Base-by-base conservation (phyloP, 225 moss, liverwort and hornwort genomes). In the Sphagnum tenellum region DNA sequence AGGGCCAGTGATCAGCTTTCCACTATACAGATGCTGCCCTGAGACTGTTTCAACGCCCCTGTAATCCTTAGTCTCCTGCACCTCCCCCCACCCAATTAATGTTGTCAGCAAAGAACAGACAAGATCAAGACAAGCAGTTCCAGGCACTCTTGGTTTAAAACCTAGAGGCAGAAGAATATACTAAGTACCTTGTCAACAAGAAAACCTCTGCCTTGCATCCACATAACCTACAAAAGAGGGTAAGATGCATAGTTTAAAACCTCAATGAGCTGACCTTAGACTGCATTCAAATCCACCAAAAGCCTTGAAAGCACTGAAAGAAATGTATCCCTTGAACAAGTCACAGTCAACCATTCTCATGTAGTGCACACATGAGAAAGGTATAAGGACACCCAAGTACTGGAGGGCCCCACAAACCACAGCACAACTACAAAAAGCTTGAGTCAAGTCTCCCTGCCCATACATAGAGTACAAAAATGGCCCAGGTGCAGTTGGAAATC, bases 391-490 rank as follows among this genome's bases (percentile, higher is more conserved):
- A 72, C 90, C 2, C 84, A 95, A 29, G 29, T 29, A 29, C 94
- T 98, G 93, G 49, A 98, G 62, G 57, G 93, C 86, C 77, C 96
- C 96, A 50, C 81, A 85, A 44, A 93, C 96, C 62, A 92, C 96
- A 12, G 96, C 93, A 72, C 88, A 90, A 47, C 96, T 88, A 78
- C 96, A 98, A 72, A 98, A 98, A 51, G 92, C 96, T 82, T 98
- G 96, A 52, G 96, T 79, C 45, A 93, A 66, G 80, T 98, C 96
- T 69, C 96, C 96, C 75, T 93, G 90, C 61, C 98, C 98, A 63
- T 98, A 98, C 74, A 93, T 85, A 66, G 98, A 93, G 67, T 98
- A 98, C 66, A 98, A 69, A 70, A 98, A 98, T 52, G 98, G 85
- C 55, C 90, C 86, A 5, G 87, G 84, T 63, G 98, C 90, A 75